Base-by-base conservation (phyloP, 208 protist genomes). In the Strigomonas culicis region DNA sequence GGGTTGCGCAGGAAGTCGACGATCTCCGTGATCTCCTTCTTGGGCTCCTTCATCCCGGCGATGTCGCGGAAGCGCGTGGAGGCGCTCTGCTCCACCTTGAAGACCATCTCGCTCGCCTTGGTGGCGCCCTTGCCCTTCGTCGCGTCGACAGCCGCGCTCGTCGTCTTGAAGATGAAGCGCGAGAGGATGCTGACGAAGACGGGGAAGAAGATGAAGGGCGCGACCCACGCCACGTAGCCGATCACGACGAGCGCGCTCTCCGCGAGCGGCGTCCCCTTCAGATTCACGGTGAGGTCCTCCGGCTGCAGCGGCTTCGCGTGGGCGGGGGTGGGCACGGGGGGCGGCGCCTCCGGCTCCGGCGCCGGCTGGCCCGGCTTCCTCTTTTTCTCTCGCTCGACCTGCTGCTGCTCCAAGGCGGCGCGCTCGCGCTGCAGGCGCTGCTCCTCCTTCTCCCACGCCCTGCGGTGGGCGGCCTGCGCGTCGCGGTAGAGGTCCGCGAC, bases 21-120 rank as follows among this genome's bases (percentile, higher is more conserved):
- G 57, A 99, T 95, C 75, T 99, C 97, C 32, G 84, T 91, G 65
- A 99, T 97, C 70, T 99, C 98, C 21, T 91, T 69, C 75, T 99
- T 99, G 2, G 97, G 90, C 75, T 98, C 97, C 64, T 92, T 95
- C 68, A 98, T 86, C 19, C 97, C 98, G 10, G 87, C 90, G 62
- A 96, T 75, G 61, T 96, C 79, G 44, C 76, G 68, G 63, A 96
- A 93, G 51, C 82, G 75, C 47, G 87, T 93, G 43, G 19, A 70
- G 46, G 65, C 75, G 10, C 74, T 75, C 30, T 31, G 62, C 64
- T 90, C 84, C 28, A 90, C 75, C 32, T 74, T 71, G 73, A 93
- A 93, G 30, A 78, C 62, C 79, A 87, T 88, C 22, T 88, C 74
- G 67, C 84, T 87, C 34, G 72, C 58, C 49, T 84, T 88, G 49